A percentile compares a stretch with the other conserved stretches of the same genome.
Evolutionary conservation across 1,284 basidiomycete genomes (phyloP).

Genomic region (Ganoderma sp.): DNA sequence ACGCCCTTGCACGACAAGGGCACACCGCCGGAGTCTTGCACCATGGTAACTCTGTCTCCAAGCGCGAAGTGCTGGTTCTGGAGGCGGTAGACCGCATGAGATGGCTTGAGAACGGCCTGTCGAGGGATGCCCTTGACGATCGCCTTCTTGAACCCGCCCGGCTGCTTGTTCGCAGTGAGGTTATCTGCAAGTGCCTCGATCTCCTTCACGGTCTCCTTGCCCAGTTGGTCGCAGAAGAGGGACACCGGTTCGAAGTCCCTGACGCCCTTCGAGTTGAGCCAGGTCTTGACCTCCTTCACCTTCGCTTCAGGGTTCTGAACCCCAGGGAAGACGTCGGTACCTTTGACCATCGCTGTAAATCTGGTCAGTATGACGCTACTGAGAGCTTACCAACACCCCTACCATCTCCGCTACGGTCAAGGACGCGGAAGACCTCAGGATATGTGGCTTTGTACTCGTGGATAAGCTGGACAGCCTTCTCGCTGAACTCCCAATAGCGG

Average conservation of each 20-base stretch:
- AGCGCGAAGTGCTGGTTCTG: conserved; percentile 90
- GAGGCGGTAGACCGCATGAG: conserved; percentile 88
- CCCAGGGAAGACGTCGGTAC: conserved; percentile 75
- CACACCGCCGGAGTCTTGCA: conserved; percentile 93
- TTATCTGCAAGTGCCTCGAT: conserved; percentile 80
- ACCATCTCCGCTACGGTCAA: conserved; percentile 78
- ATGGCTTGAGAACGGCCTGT: conserved; percentile 93
- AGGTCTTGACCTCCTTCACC: conserved; percentile 80
- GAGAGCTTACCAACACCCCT: conserved; percentile 30
- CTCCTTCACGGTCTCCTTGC: conserved; percentile 81
- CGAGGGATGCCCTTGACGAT: conserved; percentile 92
- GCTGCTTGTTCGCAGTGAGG: conserved; percentile 65
- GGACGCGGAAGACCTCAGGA: conserved; percentile 78
- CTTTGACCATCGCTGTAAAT: conserved; percentile 71
- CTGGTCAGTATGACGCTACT: neutral
- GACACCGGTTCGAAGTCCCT: conserved; percentile 93
- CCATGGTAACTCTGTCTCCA: conserved; percentile 97
- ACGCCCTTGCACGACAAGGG: conserved; percentile 93
- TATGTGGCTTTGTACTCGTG: conserved; percentile 84
- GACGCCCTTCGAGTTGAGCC: conserved; percentile 89
- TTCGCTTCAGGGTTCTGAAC: conserved; percentile 66
- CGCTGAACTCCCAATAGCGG: conserved; percentile 92
- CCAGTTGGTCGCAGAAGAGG: conserved; percentile 89
- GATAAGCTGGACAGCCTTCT: conserved; percentile 84
- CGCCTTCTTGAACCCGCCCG: conserved; percentile 80